Base-by-base conservation (phyloP, 2,329 filamentous ascomycete species). In the Xylaria sp. region DNA sequence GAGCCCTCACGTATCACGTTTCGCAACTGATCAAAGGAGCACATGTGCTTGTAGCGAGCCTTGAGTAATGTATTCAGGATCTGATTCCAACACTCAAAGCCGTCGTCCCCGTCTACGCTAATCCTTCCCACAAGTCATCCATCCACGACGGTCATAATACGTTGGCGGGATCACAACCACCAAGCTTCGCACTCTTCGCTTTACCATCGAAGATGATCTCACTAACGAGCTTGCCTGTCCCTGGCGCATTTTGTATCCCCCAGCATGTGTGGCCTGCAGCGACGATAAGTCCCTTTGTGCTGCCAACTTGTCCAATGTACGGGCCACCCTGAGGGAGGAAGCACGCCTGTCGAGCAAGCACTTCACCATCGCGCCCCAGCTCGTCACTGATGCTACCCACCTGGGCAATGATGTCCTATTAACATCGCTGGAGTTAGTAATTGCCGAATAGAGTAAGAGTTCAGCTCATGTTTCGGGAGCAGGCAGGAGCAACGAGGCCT, bases 181-280 rank as follows among this genome's bases (percentile, higher is more conserved):
- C 78, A 17, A 89, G 78, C 65, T 80, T 80, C 17, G 87, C 87
- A 68, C 86, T 89, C 70, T 78, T 84, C 6, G 85, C 82, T 67
- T 78, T 75, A 0, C 87, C 87, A 57, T 89, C 87, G 69, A 89
- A 84, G 1, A 89, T 76, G 71, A 89, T 83, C 73, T 89, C 87
- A 65, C 84, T 87, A 63, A 89, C 84, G 53, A 89, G 71, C 76
- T 88, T 87, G 1, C 87, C 87, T 8, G 91, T 94, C 4, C 82
- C 91, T 1, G 90, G 90, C 19, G 85, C 89, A 77, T 94, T 94
- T 76, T 93, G 90, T 42, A 94, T 92, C 0, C 91, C 91, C 91
- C 91, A 94, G 74, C 90, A 93, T 2, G 89, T 92, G 78, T 94
- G 91, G 0, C 91, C 91, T 0, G 89, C 83, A 1, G 90, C 91